Percentiles rank a stretch among this genome's conserved stretches.
Evolutionary conservation across 495 filamentous ascomycete genomes (phyloP).

Genomic region (Penicillium longicatenatum): DNA sequence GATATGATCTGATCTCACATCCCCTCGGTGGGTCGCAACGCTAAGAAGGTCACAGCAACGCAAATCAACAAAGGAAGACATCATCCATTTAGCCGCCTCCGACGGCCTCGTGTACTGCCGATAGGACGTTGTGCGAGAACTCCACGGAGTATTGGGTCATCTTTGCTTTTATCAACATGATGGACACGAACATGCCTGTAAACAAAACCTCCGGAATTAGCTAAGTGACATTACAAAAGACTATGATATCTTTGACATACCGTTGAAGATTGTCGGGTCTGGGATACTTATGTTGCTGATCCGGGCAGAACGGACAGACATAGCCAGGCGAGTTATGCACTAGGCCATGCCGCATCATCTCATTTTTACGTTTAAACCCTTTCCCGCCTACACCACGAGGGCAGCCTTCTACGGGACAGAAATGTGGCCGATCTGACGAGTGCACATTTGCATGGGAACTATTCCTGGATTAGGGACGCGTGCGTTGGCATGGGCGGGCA

Average conservation of each 20-base stretch:
- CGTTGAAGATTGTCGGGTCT: conserved; percentile 96
- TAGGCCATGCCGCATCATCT: conserved; percentile 97
- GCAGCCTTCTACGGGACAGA: conserved; percentile 82
- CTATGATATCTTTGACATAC: conserved; percentile 46
- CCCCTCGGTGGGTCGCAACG: conserved; percentile 1
- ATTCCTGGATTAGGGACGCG: neutral
- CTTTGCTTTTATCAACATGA: conserved; percentile 82
- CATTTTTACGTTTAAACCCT: conserved; percentile 98
- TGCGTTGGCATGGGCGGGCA: neutral
- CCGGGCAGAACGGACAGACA: conserved; percentile 94
- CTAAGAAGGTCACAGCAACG: conserved; percentile 5
- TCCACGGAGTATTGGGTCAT: conserved; percentile 75
- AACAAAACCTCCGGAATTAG: neutral
- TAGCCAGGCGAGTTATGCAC: conserved; percentile 96
- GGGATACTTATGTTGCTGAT: conserved; percentile 95
- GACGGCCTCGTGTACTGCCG: conserved; percentile 79
- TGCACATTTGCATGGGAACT: conserved; percentile 99
- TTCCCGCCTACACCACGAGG: conserved; percentile 79
- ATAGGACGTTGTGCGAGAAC: conserved; percentile 83
- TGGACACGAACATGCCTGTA: conserved; percentile 84
- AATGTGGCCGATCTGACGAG: conserved; percentile 86
- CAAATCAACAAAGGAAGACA: conserved; percentile 5
- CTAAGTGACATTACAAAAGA: neutral
- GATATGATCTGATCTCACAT: conserved; percentile 5
- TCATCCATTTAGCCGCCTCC: conserved; percentile 57